Conservation (phyloP, 768 basidiomycete genomes). For the Hygrocybe coccinea region DNA sequence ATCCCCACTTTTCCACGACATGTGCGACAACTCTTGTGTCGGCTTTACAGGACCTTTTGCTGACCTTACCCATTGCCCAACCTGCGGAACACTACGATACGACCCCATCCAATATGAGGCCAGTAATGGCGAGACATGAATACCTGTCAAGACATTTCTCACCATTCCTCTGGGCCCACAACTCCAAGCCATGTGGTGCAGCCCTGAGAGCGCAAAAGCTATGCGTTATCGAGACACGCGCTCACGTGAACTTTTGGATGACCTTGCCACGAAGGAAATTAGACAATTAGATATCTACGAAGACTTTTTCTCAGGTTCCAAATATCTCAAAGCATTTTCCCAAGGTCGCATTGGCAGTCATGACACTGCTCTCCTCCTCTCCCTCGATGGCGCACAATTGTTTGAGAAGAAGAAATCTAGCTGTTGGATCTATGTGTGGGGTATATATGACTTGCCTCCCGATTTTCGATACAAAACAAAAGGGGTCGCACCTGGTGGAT, state of each 20-base stretch:
- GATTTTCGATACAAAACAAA: constrained; percentile 27
- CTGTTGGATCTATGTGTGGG: constrained; percentile 37
- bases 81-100: constrained; percentile 30
- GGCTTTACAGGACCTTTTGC: constrained; percentile 37
- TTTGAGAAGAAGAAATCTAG: constrained; percentile 39
- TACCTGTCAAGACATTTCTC: too few species aligned
- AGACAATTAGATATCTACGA: too few species aligned
- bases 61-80: constrained; percentile 25
- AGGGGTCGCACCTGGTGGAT: constrained; percentile 27
- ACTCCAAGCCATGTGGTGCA: constrained; percentile 34
- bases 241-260: too few species aligned
- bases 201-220: constrained; percentile 15
- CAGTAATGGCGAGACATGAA: neutral
- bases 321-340: too few species aligned
- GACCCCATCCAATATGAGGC: constrained; percentile 7
- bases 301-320: too few species aligned
- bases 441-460: constrained; percentile 26
- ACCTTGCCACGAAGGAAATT: too few species aligned
- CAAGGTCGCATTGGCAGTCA: too few species aligned
- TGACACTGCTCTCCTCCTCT: too few species aligned
- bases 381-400: constrained; percentile 8
- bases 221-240: constrained; percentile 25
- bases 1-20: constrained; percentile 30
- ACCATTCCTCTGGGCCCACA: too few species aligned
- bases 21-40: constrained; percentile 41